phyloP scores from a whole-genome alignment of 331 rosid genomes.

The Spiraea crenata region DNA sequence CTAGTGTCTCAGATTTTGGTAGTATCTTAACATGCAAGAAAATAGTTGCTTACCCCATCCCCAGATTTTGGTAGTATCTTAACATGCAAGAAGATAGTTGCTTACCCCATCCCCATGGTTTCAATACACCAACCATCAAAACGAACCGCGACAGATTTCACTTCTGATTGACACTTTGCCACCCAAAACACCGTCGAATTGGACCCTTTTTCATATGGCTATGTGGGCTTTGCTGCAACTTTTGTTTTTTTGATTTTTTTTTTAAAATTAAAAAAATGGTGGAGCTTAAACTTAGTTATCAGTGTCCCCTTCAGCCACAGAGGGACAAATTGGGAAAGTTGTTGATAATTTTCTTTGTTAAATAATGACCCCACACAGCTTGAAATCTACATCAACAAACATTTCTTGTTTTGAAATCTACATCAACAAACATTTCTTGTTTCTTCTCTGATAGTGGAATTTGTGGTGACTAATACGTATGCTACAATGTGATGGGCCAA shows the following conservation, averaged over 20 bases:
- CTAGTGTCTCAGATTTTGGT: conserved; percentile 8
- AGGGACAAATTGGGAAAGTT: neutral
- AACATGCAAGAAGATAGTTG: conserved; percentile 5
- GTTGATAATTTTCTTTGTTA: neutral
- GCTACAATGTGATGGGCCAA: no score
- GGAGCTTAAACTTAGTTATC: neutral
- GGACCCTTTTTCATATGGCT: conserved; percentile 19
- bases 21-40: conserved; percentile 2
- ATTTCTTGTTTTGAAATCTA: no score
- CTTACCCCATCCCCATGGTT: no score
- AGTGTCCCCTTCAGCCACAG: conserved; percentile 19
- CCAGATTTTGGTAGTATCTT: neutral
- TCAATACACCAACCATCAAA: no score
- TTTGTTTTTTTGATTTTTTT: no score
- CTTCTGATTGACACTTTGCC: conserved; percentile 11
- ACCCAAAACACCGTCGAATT: conserved; percentile 11
- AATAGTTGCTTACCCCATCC: no score
- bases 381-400: neutral
- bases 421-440: no score
- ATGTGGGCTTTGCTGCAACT: neutral
- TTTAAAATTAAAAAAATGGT: neutral
- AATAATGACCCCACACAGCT: neutral
- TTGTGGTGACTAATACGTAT: no score
- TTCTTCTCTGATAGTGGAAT: no score
- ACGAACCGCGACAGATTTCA: conserved; percentile 10